phyloP scores from a whole-genome alignment of 441 rosid genomes.

The Heliophila coronopifolia region DNA sequence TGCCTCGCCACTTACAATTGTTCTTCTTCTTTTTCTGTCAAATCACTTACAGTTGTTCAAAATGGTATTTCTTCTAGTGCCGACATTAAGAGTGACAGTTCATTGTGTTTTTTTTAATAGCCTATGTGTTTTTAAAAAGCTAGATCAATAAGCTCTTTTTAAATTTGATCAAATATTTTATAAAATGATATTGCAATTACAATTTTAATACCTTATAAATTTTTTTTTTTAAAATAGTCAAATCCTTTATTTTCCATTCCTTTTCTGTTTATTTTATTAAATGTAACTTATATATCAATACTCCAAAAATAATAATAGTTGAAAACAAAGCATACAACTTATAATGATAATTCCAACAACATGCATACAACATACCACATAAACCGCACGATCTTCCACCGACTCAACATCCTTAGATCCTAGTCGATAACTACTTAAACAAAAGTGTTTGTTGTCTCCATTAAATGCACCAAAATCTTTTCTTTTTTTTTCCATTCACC shows the following conservation, averaged over 20 bases:
- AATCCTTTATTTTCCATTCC: no score
- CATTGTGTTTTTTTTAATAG: no score
- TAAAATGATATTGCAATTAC: no score
- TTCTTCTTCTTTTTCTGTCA: no score
- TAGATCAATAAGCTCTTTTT: not conserved
- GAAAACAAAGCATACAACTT: not conserved
- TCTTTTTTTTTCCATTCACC: no score
- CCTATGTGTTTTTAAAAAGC: constrained; percentile 13
- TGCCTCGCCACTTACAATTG: no score
- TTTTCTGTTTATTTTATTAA: no score
- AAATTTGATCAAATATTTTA: not conserved
- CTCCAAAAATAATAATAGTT: not conserved
- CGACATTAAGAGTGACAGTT: constrained; percentile 8
- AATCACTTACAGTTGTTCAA: constrained; percentile 1
- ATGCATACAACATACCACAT: constrained; percentile 21
- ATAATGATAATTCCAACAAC: not conserved
- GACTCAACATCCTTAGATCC: constrained; percentile 2
- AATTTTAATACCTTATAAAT: no score
- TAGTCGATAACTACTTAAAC: constrained; percentile 4
- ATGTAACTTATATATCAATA: no score
- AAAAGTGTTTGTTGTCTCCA: constrained; percentile 10
- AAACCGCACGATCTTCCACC: constrained; percentile 22
- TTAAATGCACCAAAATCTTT: constrained; percentile 10
- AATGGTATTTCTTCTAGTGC: constrained; percentile 13
- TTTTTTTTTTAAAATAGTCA: no score